Conservation (phyloP, 163 green algal genomes). For the Chlamydomonas reinhardtii region DNA sequence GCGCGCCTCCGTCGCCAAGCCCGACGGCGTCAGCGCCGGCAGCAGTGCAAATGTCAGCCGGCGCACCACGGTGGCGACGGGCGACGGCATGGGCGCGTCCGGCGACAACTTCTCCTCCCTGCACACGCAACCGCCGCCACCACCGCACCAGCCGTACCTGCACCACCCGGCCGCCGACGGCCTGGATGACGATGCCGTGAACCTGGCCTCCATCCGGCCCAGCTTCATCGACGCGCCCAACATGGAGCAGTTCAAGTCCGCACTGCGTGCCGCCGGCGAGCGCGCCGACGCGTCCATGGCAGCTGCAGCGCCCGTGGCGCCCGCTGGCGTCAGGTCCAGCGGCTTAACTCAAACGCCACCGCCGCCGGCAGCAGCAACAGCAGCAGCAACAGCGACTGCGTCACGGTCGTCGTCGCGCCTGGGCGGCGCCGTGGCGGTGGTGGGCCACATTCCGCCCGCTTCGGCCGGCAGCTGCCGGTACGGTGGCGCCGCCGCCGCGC, state of each 20-base stretch:
- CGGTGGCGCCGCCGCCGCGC: not conserved
- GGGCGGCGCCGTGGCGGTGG: too few species aligned
- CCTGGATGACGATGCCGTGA: slow-evolving; percentile 25
- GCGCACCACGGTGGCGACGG: not conserved
- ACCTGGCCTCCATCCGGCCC: slow-evolving; percentile 36
- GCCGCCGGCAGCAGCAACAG: too few species aligned
- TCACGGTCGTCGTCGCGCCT: too few species aligned
- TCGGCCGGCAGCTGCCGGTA: not conserved
- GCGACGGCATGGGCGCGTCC: slow-evolving; percentile 3
- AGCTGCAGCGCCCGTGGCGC: too few species aligned
- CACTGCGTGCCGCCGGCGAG: slow-evolving; percentile 1
- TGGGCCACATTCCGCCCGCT: too few species aligned
- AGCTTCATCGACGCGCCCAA: slow-evolving; percentile 29
- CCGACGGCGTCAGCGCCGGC: too few species aligned
- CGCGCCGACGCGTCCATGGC: not conserved
- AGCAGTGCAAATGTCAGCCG: too few species aligned
- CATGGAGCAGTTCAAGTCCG: slow-evolving; percentile 19
- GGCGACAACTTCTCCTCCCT: slow-evolving; percentile 28
- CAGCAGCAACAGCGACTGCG: too few species aligned
- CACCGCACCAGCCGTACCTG: not conserved
- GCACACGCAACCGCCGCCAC: not conserved
- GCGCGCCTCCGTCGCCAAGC: not conserved
- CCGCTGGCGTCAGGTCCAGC: too few species aligned
- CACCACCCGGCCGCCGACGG: too few species aligned
- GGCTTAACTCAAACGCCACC: too few species aligned